Evolutionary conservation across 805 yeast species (phyloP).

Genomic region (Saccharomycopsis synnaedendra): DNA sequence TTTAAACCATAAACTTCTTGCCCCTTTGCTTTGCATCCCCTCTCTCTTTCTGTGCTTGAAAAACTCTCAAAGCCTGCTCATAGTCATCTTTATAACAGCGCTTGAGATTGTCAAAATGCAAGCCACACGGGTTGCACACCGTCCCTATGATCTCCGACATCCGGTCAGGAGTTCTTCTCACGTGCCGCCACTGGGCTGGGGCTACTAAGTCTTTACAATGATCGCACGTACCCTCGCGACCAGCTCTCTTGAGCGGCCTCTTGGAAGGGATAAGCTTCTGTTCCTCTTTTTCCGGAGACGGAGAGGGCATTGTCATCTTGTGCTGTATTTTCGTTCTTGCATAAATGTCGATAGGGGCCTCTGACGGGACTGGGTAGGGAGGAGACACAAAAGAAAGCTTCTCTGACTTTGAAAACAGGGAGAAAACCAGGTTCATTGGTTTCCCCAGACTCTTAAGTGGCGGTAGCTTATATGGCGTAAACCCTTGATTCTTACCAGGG

Average conservation of each 20-base stretch:
- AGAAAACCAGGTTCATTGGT: neutral
- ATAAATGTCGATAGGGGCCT: neutral
- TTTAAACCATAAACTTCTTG: neutral
- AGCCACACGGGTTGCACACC: constrained; percentile 3
- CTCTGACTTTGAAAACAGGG: neutral
- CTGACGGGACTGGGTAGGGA: neutral
- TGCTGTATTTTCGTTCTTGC: neutral
- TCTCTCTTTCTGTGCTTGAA: neutral
- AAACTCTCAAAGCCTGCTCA: neutral
- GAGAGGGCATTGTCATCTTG: neutral
- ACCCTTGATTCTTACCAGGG: neutral
- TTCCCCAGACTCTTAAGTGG: neutral
- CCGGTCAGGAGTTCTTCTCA: neutral
- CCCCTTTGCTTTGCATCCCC: constrained; percentile 1
- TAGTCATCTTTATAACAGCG: neutral
- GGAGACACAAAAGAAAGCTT: neutral
- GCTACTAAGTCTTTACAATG: neutral
- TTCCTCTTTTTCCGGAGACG: neutral
- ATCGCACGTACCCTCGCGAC: neutral
- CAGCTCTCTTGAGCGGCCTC: neutral
- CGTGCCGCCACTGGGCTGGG: constrained; percentile 3
- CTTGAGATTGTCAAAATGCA: neutral
- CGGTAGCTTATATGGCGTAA: neutral
- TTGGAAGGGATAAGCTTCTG: neutral
- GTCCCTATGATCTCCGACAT: neutral